These are phyloP conservation scores for Clarireedia paspali DNA, from an alignment of 2,329 filamentous ascomycete species.

Conservation along the genomic window DNA sequence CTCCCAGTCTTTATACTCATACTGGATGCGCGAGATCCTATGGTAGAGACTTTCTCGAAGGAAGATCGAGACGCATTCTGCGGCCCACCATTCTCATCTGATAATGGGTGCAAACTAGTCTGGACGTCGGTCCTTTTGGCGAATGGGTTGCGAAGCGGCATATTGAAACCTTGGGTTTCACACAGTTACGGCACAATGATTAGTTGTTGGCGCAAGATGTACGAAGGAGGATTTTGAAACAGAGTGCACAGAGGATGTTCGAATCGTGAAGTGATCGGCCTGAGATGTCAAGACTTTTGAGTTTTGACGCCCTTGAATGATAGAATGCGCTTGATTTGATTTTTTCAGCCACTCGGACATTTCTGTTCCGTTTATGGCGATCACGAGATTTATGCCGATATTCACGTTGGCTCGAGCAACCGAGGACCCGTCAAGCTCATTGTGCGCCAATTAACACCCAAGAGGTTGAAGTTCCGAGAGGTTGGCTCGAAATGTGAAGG, in stretches of 20 bases:
- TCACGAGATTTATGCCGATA: neutral
- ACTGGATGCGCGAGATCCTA: slow-evolving; percentile 53
- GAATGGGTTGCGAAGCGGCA: slow-evolving; percentile 56
- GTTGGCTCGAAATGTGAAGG: neutral
- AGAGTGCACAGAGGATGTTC: neutral
- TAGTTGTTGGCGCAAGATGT: slow-evolving; percentile 1
- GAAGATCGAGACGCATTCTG: slow-evolving; percentile 34
- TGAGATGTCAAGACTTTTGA: neutral
- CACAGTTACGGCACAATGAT: slow-evolving; percentile 3
- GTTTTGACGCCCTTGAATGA: neutral
- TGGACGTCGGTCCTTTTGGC: slow-evolving; percentile 44
- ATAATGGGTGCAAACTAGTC: slow-evolving; percentile 17
- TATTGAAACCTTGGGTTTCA: neutral
- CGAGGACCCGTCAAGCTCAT: neutral
- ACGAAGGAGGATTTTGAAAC: neutral
- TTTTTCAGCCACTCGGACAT: slow-evolving; percentile 8
- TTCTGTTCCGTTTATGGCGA: slow-evolving; percentile 3
- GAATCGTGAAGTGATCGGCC: neutral
- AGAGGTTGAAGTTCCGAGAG: neutral
- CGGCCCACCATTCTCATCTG: slow-evolving; percentile 42
- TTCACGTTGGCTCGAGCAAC: neutral
- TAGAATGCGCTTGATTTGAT: slow-evolving; percentile 1
- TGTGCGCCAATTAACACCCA: neutral
- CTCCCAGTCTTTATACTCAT: slow-evolving; percentile 54
- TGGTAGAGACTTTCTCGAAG: slow-evolving; percentile 56